phyloP scores from a whole-genome alignment of 2,329 filamentous ascomycete genomes.

The Arthroderma sp. region DNA sequence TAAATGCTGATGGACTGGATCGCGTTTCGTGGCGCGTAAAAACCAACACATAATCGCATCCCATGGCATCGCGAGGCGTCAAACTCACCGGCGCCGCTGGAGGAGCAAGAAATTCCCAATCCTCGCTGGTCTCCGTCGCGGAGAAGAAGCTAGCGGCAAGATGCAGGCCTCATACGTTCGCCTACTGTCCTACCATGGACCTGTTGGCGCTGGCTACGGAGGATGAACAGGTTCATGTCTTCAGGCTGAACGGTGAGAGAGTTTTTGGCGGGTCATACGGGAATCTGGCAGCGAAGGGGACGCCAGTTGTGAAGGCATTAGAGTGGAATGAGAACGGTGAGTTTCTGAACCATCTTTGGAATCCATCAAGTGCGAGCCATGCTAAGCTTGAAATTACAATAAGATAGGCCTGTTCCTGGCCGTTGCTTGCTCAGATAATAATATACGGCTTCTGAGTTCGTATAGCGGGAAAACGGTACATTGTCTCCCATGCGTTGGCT shows the following conservation, averaged over 20 bases:
- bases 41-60: too few relatives aligned
- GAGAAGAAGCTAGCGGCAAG: slow-evolving; percentile 29
- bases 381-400: not conserved
- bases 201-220: slow-evolving; percentile 59
- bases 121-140: slow-evolving; percentile 22
- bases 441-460: slow-evolving; percentile 60
- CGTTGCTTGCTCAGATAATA: slow-evolving; percentile 70
- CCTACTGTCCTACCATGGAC: slow-evolving; percentile 76
- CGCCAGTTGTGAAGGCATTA: slow-evolving; percentile 25
- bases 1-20: too few relatives aligned
- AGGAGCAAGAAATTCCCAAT: too few relatives aligned
- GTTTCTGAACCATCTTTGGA: slow-evolving; percentile 12
- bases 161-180: slow-evolving; percentile 40
- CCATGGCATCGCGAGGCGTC: too few relatives aligned
- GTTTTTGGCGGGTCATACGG: slow-evolving; percentile 42
- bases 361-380: not conserved
- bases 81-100: too few relatives aligned
- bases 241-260: slow-evolving; percentile 61
- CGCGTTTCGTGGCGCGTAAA: too few relatives aligned
- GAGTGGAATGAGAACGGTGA: slow-evolving; percentile 58
- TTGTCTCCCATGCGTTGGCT: slow-evolving; percentile 38
- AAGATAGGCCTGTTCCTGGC: slow-evolving; percentile 52
- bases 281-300: slow-evolving; percentile 20
- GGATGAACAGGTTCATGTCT: slow-evolving; percentile 58
- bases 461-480: slow-evolving; percentile 74